Percentiles rank a stretch among this genome's conserved stretches.
Conservation (phyloP, 148 eudicot species). For the Dysphania ambrosioides region DNA sequence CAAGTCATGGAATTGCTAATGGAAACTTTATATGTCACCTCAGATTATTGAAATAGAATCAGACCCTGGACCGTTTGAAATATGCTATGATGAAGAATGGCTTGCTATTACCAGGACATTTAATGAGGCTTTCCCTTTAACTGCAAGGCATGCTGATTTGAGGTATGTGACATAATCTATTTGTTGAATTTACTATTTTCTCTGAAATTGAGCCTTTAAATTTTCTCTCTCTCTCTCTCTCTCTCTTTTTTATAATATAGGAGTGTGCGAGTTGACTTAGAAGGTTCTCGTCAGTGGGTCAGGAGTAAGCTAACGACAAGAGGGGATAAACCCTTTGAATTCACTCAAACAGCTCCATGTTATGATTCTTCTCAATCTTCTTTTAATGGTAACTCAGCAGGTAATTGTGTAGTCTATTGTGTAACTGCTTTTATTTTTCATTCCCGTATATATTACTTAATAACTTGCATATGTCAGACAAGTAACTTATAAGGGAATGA, state of each 20-base stretch:
- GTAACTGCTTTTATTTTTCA: too few relatives aligned
- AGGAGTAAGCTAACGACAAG: slow-evolving; percentile 53
- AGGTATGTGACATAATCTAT: slow-evolving; percentile 35
- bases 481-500: too few relatives aligned
- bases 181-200: neutral
- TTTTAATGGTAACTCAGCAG: slow-evolving; percentile 33
- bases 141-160: slow-evolving; percentile 45
- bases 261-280: slow-evolving; percentile 40
- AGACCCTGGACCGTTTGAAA: slow-evolving; percentile 77
- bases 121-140: slow-evolving; percentile 56
- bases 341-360: slow-evolving; percentile 61
- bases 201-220: neutral
- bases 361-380: slow-evolving; percentile 48
- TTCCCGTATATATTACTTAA: too few relatives aligned
- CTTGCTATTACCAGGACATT: slow-evolving; percentile 72
- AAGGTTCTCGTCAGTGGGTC: slow-evolving; percentile 67
- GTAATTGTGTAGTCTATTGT: slow-evolving; percentile 35
- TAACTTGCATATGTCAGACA: too few relatives aligned
- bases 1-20: slow-evolving; percentile 9
- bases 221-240: too few relatives aligned
- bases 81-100: slow-evolving; percentile 98
- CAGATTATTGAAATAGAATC: slow-evolving; percentile 80
- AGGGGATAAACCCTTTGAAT: slow-evolving; percentile 71
- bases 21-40: slow-evolving; percentile 3
- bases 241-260: too few relatives aligned